These are phyloP conservation scores for Babjeviella inositovora DNA, from an alignment of 805 yeast species.

Conservation along the genomic window DNA sequence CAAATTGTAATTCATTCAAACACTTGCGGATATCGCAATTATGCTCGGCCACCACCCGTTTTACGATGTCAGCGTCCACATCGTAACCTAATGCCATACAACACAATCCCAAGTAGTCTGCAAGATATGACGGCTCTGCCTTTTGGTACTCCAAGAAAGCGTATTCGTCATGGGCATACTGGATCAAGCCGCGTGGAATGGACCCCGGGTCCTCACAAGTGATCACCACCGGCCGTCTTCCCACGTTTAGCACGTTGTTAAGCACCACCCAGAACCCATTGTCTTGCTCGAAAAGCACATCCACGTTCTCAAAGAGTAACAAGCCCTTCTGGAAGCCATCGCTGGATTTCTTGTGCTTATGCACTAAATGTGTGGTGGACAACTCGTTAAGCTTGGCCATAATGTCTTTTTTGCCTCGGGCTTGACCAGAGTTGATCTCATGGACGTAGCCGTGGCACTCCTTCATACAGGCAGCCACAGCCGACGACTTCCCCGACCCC, in stretches of 20 bases:
- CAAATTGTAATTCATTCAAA: slow-evolving; percentile 14
- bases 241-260: slow-evolving; percentile 17
- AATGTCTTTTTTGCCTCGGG: slow-evolving; percentile 18
- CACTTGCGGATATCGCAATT: slow-evolving; percentile 15
- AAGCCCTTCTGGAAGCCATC: slow-evolving; percentile 24
- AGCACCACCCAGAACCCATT: slow-evolving; percentile 22
- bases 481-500: slow-evolving; percentile 20
- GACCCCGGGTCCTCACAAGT: slow-evolving; percentile 17
- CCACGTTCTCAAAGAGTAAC: slow-evolving; percentile 22
- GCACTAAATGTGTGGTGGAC: slow-evolving; percentile 23
- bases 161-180: slow-evolving; percentile 13
- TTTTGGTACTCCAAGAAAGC: slow-evolving; percentile 9
- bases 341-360: slow-evolving; percentile 6
- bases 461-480: slow-evolving; percentile 19
- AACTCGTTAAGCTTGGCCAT: slow-evolving; percentile 17
- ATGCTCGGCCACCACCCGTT: slow-evolving; percentile 4
- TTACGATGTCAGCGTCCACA: slow-evolving; percentile 7
- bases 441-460: slow-evolving; percentile 20
- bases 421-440: slow-evolving; percentile 22
- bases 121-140: slow-evolving; percentile 1
- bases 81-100: slow-evolving; percentile 13
- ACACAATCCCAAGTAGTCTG: slow-evolving; percentile 18
- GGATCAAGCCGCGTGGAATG: slow-evolving; percentile 15
- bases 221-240: slow-evolving; percentile 19
- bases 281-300: slow-evolving; percentile 23